Conservation (phyloP, 495 filamentous ascomycete genomes). For the Xylaria palmicola region DNA sequence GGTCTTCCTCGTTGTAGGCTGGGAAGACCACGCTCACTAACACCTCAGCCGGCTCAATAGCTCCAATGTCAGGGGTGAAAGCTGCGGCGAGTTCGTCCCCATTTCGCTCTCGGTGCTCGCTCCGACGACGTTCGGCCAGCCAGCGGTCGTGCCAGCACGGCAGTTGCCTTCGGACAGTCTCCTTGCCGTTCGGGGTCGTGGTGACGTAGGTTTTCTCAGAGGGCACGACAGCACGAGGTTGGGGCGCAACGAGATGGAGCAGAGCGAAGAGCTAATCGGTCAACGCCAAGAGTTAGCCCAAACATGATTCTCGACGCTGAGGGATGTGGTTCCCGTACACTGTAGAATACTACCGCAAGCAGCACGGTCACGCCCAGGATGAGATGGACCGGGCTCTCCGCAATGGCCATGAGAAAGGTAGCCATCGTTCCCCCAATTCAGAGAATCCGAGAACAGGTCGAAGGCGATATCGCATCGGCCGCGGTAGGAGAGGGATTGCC, state of each 20-base stretch:
- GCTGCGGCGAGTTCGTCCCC: constrained; percentile 33
- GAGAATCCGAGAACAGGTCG: not conserved
- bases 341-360: constrained; percentile 2
- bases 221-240: constrained; percentile 68
- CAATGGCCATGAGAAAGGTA: not conserved
- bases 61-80: constrained; percentile 36
- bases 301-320: not conserved
- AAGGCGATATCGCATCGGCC: not conserved
- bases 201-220: constrained; percentile 88
- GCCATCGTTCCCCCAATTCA: not conserved
- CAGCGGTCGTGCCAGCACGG: constrained; percentile 82
- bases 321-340: not conserved
- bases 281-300: not conserved
- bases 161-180: constrained; percentile 58
- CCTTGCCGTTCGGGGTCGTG: constrained; percentile 61
- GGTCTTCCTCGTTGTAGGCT: constrained; percentile 89
- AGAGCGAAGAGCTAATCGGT: constrained; percentile 61
- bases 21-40: constrained; percentile 86
- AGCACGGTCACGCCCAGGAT: not conserved
- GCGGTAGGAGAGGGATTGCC: constrained; percentile 3
- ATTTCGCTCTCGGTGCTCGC: constrained; percentile 26
- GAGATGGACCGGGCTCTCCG: constrained; percentile 5
- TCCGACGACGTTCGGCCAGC: constrained; percentile 52
- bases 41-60: constrained; percentile 46
- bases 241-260: constrained; percentile 73